phyloP scores from a whole-genome alignment of 225 moss, liverwort and hornwort species.

The Climacium dendroides region DNA sequence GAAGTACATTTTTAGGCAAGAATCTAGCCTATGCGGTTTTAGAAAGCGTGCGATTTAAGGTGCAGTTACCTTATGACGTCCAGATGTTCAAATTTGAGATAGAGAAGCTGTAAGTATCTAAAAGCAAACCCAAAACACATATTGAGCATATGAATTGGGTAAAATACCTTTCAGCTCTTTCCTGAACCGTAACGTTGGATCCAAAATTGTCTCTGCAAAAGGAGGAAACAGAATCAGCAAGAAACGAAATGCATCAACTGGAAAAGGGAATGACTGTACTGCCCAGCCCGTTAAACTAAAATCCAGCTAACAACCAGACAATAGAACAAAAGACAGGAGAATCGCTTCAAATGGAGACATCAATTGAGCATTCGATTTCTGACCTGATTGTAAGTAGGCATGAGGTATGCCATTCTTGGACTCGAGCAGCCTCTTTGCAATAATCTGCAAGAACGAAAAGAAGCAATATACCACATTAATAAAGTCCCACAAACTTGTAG shows the following conservation, averaged over 20 bases:
- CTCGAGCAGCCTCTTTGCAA: constrained; percentile 74
- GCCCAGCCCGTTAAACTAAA: neutral
- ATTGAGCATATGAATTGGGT: neutral
- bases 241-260: neutral
- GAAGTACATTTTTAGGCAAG: too few species aligned
- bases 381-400: constrained; percentile 80
- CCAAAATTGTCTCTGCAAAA: constrained; percentile 65
- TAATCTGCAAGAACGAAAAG: constrained; percentile 45
- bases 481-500: neutral
- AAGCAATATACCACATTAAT: neutral
- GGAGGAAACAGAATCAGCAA: neutral
- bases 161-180: constrained; percentile 71
- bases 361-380: neutral
- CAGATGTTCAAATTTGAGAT: neutral
- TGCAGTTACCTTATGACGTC: neutral
- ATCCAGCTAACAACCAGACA: neutral
- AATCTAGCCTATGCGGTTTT: too few species aligned
- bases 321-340: neutral
- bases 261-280: neutral
- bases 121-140: neutral
- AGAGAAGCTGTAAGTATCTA: neutral
- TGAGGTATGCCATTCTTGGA: constrained; percentile 80
- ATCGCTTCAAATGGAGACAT: neutral
- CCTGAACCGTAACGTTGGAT: constrained; percentile 68
- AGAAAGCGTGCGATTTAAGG: too few species aligned